Percentiles rank a stretch among this genome's conserved stretches.
Evolutionary conservation across 176 grass and related monocot genomes (phyloP).

Genomic region (Triticum timopheevii): DNA sequence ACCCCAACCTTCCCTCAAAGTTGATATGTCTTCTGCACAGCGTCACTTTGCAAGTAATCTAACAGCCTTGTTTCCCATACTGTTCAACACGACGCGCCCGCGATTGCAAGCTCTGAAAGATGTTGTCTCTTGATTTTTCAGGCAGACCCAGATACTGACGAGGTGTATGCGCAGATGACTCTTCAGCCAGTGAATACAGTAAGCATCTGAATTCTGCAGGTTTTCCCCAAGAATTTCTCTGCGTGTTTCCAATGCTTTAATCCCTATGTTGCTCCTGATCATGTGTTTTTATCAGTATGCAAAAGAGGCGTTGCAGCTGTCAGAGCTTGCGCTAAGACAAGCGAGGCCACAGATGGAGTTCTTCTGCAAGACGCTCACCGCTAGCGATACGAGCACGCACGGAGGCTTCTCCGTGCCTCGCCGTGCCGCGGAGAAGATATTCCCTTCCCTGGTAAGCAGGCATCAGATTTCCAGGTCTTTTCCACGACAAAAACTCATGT

Average conservation of each 20-base stretch:
- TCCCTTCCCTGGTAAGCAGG: conserved; percentile 78
- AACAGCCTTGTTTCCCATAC: background rate
- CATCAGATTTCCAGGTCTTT: conserved; percentile 3
- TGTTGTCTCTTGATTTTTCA: conserved; percentile 34
- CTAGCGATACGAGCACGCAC: conserved; percentile 97
- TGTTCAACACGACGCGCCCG: background rate
- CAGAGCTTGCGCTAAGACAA: conserved; percentile 91
- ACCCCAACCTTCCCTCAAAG: conserved; percentile 91
- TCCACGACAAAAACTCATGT: background rate
- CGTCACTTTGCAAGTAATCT: conserved; percentile 90
- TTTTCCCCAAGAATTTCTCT: conserved; percentile 3
- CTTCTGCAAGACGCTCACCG: conserved; percentile 98
- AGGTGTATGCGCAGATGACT: conserved; percentile 99
- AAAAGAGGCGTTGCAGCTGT: conserved; percentile 88
- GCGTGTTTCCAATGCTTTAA: conserved; percentile 27
- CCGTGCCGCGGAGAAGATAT: conserved; percentile 94
- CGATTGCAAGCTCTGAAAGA: background rate
- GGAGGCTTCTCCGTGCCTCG: conserved; percentile 99
- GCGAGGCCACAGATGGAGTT: conserved; percentile 82
- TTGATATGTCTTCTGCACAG: conserved; percentile 97
- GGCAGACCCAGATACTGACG: conserved; percentile 94
- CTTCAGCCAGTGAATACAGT: conserved; percentile 96
- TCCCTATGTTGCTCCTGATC: conserved; percentile 3
- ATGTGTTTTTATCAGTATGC: conserved; percentile 61
- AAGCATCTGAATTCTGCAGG: conserved; percentile 33